Evolutionary conservation across 2,329 filamentous ascomycete genomes (phyloP).

Genomic region (Neopestalotiopsis sp.): DNA sequence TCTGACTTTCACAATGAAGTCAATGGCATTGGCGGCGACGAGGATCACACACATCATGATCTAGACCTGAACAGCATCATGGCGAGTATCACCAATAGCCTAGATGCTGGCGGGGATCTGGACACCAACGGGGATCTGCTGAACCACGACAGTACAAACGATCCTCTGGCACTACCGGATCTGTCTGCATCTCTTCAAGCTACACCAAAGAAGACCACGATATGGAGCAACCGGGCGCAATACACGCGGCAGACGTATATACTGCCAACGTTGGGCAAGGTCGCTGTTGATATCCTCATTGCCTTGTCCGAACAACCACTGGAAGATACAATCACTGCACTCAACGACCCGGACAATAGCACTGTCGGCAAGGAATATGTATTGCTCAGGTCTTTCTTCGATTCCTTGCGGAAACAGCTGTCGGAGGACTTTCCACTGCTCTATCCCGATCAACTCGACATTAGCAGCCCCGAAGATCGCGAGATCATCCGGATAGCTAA

Average conservation of each 20-base stretch:
- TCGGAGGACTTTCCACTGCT: conserved; percentile 30
- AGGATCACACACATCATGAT: conserved; percentile 14
- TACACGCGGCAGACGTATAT: conserved; percentile 39
- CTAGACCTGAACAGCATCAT: conserved; percentile 18
- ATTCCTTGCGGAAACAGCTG: conserved; percentile 33
- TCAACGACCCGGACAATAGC: conserved; percentile 32
- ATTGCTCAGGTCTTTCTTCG: conserved; percentile 32
- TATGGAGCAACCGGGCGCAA: conserved; percentile 38
- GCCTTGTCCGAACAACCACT: conserved; percentile 38
- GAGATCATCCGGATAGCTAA: conserved; percentile 38
- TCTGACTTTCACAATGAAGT: conserved; percentile 9
- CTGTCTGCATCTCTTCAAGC: conserved; percentile 6
- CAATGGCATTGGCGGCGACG: not conserved
- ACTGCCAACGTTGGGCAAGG: conserved; percentile 35
- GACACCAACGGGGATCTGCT: not conserved
- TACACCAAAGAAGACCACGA: conserved; percentile 24
- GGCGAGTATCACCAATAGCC: conserved; percentile 3
- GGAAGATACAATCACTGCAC: conserved; percentile 38
- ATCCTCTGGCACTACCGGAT: conserved; percentile 7
- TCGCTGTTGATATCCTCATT: conserved; percentile 38
- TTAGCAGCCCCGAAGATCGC: conserved; percentile 28
- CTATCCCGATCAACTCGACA: conserved; percentile 31
- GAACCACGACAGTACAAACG: conserved; percentile 22
- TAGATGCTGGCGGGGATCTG: conserved; percentile 20
- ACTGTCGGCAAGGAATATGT: conserved; percentile 36